Conservation (phyloP, 108 stramenopile genomes). For the Fistulifera solaris region DNA sequence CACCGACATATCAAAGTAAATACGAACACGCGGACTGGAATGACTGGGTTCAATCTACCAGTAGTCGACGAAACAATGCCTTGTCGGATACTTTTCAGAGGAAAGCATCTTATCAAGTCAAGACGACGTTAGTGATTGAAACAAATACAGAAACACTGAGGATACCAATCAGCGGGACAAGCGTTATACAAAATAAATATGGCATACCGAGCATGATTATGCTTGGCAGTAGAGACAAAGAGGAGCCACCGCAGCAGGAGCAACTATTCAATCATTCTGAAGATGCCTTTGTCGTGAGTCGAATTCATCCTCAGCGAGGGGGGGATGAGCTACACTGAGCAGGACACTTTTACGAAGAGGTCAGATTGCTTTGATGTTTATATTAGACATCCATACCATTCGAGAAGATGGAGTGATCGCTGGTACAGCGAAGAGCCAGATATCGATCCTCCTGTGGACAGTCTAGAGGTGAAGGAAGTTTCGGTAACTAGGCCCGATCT, state of each 20-base stretch:
- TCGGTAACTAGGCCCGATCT: not conserved
- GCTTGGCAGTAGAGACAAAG: slow-evolving; percentile 5
- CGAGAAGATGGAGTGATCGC: too few species aligned
- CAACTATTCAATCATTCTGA: too few species aligned
- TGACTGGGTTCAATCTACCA: slow-evolving; percentile 2
- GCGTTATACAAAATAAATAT: slow-evolving; percentile 26
- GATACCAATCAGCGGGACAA: slow-evolving; percentile 25
- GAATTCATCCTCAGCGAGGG: too few species aligned
- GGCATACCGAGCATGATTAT: slow-evolving; percentile 29
- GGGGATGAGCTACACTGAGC: too few species aligned
- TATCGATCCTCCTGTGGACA: not conserved
- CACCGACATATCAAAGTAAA: not conserved
- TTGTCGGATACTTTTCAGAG: not conserved
- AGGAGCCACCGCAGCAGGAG: not conserved
- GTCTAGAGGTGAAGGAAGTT: slow-evolving; percentile 3
- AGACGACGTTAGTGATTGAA: slow-evolving; percentile 27
- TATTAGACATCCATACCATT: too few species aligned
- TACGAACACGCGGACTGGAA: not conserved
- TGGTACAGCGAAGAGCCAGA: too few species aligned
- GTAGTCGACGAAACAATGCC: not conserved
- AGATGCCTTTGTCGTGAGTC: too few species aligned
- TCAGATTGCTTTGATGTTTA: too few species aligned
- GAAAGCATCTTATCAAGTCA: slow-evolving; percentile 21
- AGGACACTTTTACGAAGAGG: too few species aligned
- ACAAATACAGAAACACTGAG: slow-evolving; percentile 23